phyloP scores from a whole-genome alignment of 345 rosid genomes.

The Isatis tinctoria region DNA sequence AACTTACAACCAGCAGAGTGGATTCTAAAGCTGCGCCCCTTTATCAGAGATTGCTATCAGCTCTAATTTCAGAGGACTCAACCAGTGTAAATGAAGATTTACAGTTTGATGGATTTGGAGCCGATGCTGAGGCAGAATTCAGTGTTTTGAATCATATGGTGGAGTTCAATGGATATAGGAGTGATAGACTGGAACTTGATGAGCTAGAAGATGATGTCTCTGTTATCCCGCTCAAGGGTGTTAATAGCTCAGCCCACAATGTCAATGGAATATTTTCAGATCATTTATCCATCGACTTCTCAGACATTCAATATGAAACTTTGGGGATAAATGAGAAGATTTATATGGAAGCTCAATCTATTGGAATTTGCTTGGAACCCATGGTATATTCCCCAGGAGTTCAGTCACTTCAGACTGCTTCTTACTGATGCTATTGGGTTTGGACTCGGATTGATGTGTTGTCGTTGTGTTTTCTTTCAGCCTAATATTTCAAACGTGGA shows the following conservation, averaged over 20 bases:
- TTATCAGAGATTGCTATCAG: constrained; percentile 77
- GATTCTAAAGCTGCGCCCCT: constrained; percentile 51
- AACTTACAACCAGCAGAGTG: constrained; percentile 27
- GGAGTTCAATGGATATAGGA: constrained; percentile 54
- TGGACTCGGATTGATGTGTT: constrained; percentile 5
- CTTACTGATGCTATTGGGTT: constrained; percentile 1
- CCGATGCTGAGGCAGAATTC: constrained; percentile 58
- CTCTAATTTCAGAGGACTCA: constrained; percentile 79
- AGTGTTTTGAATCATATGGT: constrained; percentile 46
- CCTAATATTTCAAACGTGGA: constrained; percentile 47
- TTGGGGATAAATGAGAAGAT: constrained; percentile 67
- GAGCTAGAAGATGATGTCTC: constrained; percentile 47
- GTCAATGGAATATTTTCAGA: constrained; percentile 45
- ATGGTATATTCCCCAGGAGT: constrained; percentile 46
- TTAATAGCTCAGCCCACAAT: constrained; percentile 38
- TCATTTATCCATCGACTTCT: constrained; percentile 38
- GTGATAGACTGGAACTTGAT: constrained; percentile 46
- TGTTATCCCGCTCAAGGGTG: constrained; percentile 35
- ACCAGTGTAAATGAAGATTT: constrained; percentile 40
- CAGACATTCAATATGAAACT: constrained; percentile 57
- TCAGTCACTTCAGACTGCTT: constrained; percentile 10
- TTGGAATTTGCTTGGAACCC: constrained; percentile 76
- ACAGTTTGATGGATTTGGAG: constrained; percentile 47
- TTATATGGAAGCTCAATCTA: constrained; percentile 68
- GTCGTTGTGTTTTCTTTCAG: constrained; percentile 34